Percentiles rank a stretch among this genome's conserved stretches.
phyloP scores from a whole-genome alignment of 768 basidiomycete genomes.

The Kondoa subrosea region DNA sequence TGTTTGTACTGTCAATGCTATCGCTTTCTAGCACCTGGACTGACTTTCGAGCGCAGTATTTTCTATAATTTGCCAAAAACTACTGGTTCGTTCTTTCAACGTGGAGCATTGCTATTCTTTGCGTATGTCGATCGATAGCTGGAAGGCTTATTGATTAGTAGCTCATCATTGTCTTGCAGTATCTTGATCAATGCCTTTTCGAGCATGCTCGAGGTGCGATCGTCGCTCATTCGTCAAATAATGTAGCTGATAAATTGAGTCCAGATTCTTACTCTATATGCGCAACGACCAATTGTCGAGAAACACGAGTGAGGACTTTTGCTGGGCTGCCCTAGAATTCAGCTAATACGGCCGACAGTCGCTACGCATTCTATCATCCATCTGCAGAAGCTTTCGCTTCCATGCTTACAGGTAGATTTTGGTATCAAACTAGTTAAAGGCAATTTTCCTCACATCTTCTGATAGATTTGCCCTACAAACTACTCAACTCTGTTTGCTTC shows the following conservation, averaged over 20 bases:
- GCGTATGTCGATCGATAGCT: slow-evolving; percentile 32
- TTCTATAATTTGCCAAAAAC: slow-evolving; percentile 44
- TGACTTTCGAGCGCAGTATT: no score
- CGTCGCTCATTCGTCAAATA: not conserved
- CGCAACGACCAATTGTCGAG: slow-evolving; percentile 34
- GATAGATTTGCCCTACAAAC: slow-evolving; percentile 33
- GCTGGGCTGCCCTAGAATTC: not conserved
- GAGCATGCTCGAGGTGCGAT: slow-evolving; percentile 18
- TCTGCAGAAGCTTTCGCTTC: slow-evolving; percentile 35
- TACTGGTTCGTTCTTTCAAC: slow-evolving; percentile 53
- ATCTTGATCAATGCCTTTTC: slow-evolving; percentile 43
- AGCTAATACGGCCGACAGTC: slow-evolving; percentile 14
- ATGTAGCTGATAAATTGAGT: not conserved
- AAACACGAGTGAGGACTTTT: slow-evolving; percentile 27
- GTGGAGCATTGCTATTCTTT: slow-evolving; percentile 68
- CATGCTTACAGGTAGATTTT: slow-evolving; percentile 34
- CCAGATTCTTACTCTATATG: slow-evolving; percentile 33
- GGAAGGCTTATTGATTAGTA: slow-evolving; percentile 19
- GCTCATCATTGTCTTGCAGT: slow-evolving; percentile 34
- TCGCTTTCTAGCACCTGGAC: no score
- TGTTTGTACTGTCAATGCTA: no score
- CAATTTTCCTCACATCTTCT: no score
- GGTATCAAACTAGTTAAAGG: no score
- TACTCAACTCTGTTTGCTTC: slow-evolving; percentile 27
- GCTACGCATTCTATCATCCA: slow-evolving; percentile 37